phyloP scores from a whole-genome alignment of 2,329 filamentous ascomycete species.

The Sporothrix pseudoabietina region DNA sequence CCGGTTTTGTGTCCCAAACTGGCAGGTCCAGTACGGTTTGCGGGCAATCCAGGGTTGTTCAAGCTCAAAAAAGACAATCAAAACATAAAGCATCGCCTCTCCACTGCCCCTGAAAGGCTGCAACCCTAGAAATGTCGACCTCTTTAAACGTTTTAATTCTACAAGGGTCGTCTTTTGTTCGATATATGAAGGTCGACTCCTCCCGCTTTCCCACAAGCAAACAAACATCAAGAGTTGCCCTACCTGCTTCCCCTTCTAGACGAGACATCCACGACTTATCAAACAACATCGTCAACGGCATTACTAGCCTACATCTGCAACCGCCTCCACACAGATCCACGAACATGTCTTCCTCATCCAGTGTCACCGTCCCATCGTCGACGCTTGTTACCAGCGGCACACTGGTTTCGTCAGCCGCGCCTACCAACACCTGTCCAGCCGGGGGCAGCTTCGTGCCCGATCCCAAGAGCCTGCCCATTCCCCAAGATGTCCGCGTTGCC shows the following conservation, averaged over 20 bases:
- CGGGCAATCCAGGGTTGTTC: background rate
- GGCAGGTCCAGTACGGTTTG: background rate
- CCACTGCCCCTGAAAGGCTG: background rate
- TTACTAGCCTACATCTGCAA: background rate
- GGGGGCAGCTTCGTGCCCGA: background rate
- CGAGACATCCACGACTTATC: no score
- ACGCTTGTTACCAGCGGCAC: background rate
- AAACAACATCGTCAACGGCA: background rate
- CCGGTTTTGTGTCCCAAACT: background rate
- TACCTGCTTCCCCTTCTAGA: background rate
- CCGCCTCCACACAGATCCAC: background rate
- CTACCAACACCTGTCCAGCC: constrained; percentile 6
- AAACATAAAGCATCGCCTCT: background rate
- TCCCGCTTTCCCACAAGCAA: background rate
- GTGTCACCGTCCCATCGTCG: background rate
- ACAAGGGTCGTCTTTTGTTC: background rate
- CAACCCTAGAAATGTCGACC: background rate
- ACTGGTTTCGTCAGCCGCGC: background rate
- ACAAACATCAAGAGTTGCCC: background rate
- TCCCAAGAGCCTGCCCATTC: background rate
- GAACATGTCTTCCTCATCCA: background rate
- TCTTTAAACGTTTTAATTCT: background rate
- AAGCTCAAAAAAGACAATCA: background rate
- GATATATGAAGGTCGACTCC: background rate
- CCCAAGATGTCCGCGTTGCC: constrained; percentile 14